These are phyloP conservation scores for Fomitiporia mediterranea DNA, from an alignment of 1,284 basidiomycete species.

Conservation along the genomic window DNA sequence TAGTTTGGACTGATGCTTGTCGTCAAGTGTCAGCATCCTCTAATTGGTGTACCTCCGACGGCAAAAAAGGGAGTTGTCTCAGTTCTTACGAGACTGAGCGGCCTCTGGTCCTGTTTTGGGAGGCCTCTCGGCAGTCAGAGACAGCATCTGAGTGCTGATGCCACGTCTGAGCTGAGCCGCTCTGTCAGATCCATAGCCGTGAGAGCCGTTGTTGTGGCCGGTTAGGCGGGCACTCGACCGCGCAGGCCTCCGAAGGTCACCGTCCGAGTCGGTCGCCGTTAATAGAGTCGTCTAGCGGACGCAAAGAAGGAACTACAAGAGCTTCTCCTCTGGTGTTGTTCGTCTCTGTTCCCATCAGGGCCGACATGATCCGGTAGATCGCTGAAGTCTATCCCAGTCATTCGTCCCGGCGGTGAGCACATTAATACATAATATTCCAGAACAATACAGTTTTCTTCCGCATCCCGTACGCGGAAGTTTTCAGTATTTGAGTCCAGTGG, in stretches of 20 bases:
- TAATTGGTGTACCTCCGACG: conserved; percentile 1
- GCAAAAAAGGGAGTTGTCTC: neutral
- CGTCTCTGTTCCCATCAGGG: neutral
- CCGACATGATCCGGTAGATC: conserved; percentile 7
- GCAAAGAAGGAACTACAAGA: neutral
- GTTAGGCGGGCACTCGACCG: no score
- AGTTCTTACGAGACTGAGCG: neutral
- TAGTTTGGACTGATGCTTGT: conserved; percentile 3
- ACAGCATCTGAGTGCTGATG: neutral
- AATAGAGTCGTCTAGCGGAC: neutral
- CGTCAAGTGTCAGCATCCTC: conserved; percentile 5
- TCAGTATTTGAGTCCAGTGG: neutral
- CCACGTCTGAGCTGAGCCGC: neutral
- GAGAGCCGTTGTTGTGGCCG: neutral
- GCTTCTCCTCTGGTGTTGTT: neutral
- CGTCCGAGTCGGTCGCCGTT: neutral
- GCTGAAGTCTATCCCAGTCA: neutral
- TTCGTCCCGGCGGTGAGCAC: neutral
- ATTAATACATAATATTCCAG: neutral
- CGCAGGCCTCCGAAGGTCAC: neutral
- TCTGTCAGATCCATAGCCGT: neutral
- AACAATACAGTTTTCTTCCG: neutral
- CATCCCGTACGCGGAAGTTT: neutral
- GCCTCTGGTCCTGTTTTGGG: neutral
- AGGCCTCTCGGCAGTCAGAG: neutral